A percentile compares a stretch with the other conserved stretches of the same genome.
phyloP scores from a whole-genome alignment of 129 eudicot species.

The Tagetes erecta region DNA sequence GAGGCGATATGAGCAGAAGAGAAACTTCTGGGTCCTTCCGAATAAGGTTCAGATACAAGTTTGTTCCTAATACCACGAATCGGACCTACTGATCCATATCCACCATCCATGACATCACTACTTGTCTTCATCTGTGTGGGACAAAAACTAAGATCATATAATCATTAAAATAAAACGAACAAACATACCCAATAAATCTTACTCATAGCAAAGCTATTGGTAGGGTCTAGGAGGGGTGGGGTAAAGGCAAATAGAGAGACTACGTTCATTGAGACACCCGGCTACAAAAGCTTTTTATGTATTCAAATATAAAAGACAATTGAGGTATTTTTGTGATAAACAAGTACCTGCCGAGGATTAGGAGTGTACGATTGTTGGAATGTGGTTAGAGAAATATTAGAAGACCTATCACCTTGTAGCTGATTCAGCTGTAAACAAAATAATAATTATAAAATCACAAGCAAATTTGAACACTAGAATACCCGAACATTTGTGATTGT shows the following conservation, averaged over 20 bases:
- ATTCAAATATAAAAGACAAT: background rate
- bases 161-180: background rate
- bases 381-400: constrained; percentile 37
- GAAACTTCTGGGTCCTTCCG: constrained; percentile 50
- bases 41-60: constrained; percentile 48
- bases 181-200: background rate
- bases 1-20: constrained; percentile 39
- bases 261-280: no score
- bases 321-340: background rate
- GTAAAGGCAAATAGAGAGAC: no score
- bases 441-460: background rate
- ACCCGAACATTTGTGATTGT: background rate
- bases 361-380: constrained; percentile 57
- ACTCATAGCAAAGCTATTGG: no score
- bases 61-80: constrained; percentile 61
- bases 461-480: background rate
- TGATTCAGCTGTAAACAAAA: constrained; percentile 43
- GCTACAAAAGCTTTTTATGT: no score
- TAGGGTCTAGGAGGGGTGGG: no score
- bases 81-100: constrained; percentile 78
- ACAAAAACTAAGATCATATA: background rate
- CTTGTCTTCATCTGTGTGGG: constrained; percentile 46
- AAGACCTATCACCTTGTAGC: constrained; percentile 41
- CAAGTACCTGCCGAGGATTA: constrained; percentile 48
- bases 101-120: constrained; percentile 41